Percentiles rank a stretch among this genome's conserved stretches.
Evolutionary conservation across 2,329 filamentous ascomycete genomes (phyloP).

Genomic region (Colletotrichum godetiae): DNA sequence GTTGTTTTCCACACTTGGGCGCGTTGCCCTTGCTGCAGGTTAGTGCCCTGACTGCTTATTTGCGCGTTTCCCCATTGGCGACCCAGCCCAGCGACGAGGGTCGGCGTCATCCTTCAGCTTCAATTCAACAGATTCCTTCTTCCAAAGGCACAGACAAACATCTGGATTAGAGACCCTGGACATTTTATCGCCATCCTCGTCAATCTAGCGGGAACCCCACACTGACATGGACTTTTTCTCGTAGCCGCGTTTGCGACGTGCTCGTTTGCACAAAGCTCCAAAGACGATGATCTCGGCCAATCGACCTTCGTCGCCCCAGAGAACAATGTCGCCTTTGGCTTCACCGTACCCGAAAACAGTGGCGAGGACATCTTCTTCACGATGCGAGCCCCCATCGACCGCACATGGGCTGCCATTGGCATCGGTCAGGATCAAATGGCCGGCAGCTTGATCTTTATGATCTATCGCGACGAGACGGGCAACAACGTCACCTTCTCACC

Average conservation of each 20-base stretch:
- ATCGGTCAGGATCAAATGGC: slow-evolving; percentile 64
- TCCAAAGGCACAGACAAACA: not conserved
- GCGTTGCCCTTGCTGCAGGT: slow-evolving; percentile 34
- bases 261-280: slow-evolving; percentile 41
- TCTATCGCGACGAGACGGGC: slow-evolving; percentile 60
- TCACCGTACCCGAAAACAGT: slow-evolving; percentile 59
- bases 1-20: slow-evolving; percentile 33
- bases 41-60: slow-evolving; percentile 22
- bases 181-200: not conserved
- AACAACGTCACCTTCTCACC: slow-evolving; percentile 67
- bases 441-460: slow-evolving; percentile 63
- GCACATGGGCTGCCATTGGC: slow-evolving; percentile 66
- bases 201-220: not conserved
- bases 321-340: slow-evolving; percentile 58
- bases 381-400: slow-evolving; percentile 57
- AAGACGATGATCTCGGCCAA: slow-evolving; percentile 45
- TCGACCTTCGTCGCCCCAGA: slow-evolving; percentile 58
- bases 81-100: not conserved
- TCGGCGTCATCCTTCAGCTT: not conserved
- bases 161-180: not conserved
- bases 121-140: not conserved
- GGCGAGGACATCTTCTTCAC: slow-evolving; percentile 65
- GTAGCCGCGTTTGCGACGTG: slow-evolving; percentile 36
- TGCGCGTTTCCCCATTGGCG: not conserved
- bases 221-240: slow-evolving; percentile 9